Conservation (phyloP, 176 grass and related monocot species). For the Carex scoparia region DNA sequence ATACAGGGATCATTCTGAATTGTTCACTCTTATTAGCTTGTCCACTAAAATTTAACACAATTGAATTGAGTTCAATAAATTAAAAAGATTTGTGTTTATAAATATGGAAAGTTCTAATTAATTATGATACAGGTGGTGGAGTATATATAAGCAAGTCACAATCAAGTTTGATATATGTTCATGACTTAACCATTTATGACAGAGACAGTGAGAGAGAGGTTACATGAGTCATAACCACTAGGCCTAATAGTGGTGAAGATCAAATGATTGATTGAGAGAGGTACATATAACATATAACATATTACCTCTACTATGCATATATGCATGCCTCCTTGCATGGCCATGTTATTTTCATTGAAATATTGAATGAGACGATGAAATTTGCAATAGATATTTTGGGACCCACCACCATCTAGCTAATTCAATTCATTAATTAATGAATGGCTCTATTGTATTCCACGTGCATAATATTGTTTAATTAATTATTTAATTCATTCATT, state of each 20-base stretch:
- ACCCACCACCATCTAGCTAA: constrained; percentile 4
- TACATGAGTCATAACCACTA: constrained; percentile 55
- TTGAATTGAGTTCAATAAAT: not conserved
- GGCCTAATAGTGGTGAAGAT: constrained; percentile 38
- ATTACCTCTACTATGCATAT: not conserved
- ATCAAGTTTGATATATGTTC: constrained; percentile 32
- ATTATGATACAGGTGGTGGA: not conserved
- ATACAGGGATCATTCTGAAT: too few species aligned
- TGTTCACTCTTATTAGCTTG: not conserved
- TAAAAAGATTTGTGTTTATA: not conserved
- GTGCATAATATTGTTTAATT: not conserved
- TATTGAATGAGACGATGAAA: constrained; percentile 45
- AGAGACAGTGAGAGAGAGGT: constrained; percentile 33
- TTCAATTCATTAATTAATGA: constrained; percentile 25
- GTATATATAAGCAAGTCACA: not conserved
- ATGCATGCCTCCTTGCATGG: not conserved
- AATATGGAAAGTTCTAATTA: not conserved
- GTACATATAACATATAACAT: constrained; percentile 15
- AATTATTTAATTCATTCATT: not conserved
- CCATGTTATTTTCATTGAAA: constrained; percentile 31
- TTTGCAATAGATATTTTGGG: constrained; percentile 48
- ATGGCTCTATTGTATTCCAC: constrained; percentile 19
- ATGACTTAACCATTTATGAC: constrained; percentile 44
- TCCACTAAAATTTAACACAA: not conserved
- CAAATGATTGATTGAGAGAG: constrained; percentile 30